Evolutionary conservation across 305 asterid species (phyloP), one percentile per base, ranked within the genome.

Genomic region (Petunia hybrid): DNA sequence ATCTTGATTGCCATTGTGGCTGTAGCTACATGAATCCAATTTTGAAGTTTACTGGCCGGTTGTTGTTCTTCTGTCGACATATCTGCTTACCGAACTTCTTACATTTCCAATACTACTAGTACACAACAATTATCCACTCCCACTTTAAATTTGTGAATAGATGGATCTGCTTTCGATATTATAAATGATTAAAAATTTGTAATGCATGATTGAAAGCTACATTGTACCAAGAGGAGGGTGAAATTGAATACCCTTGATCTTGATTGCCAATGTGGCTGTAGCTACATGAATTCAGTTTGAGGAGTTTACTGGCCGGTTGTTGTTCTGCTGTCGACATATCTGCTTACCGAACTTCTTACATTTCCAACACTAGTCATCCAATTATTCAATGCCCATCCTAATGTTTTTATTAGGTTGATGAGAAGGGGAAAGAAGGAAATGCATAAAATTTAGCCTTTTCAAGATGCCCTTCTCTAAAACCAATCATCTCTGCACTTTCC

Each of bases 291-390:
- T 53, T 70, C 55, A 22, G 12, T 8, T 4, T 46, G 57, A 35
- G 86, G 41, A 80, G 81, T 83, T 83, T 61, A 83, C 83, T 79
- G 83, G 83, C 83, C 74, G 83, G 81, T 83, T 80, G 81, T 83
- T 74, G 83, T 80, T 80, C 40, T 79, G 22, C 53, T 42, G 56
- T 82, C 77, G 66, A 70, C 85, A 82, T 67, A 78, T 82, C 81
- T 83, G 86, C 86, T 83, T 83, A 80, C 83, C 67, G 86, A 80
- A 80, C 81, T 74, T 83, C 83, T 74, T 57, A 74, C 80, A 83
- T 38, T 12, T 75, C 42, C 41, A 12, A 22, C 22, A 4, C 55
- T 6, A 14, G 36, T 67, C 13, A 0, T 67, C 42, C 55, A 42
- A 8, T 41, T 55, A 4, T 67, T 41, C 55, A 6, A 67, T 41